These are phyloP conservation scores for Nannochloropsis granulata DNA, from an alignment of 108 stramenopile genomes.

Conservation along the genomic window DNA sequence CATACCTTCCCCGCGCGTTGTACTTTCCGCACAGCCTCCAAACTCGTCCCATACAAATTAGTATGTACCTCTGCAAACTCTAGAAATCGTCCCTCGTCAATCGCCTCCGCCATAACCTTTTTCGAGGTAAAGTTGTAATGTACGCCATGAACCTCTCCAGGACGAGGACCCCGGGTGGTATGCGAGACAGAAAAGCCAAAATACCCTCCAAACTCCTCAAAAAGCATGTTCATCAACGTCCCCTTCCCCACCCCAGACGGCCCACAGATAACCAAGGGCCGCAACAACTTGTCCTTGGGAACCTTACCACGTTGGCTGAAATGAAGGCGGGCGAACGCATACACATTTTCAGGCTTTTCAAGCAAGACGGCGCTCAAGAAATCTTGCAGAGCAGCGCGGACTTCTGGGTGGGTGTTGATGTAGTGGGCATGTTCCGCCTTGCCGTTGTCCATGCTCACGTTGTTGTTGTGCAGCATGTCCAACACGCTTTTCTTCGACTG, in stretches of 20 bases:
- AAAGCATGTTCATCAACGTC: constrained; percentile 39
- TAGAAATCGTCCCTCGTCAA: constrained; percentile 50
- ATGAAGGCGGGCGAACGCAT: not conserved
- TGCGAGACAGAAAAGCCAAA: constrained; percentile 66
- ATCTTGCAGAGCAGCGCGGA: not conserved
- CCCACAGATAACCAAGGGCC: constrained; percentile 42
- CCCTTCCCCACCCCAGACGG: constrained; percentile 47
- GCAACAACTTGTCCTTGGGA: not conserved
- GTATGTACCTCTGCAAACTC: constrained; percentile 91
- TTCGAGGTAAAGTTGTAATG: constrained; percentile 73
- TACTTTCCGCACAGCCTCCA: constrained; percentile 63
- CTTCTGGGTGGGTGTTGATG: not conserved
- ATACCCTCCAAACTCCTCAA: constrained; percentile 10
- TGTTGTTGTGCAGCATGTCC: not conserved
- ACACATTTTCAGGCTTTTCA: not conserved
- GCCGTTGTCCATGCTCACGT: not conserved
- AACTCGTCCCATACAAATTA: constrained; percentile 85
- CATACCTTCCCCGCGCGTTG: constrained; percentile 62
- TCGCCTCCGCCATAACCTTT: constrained; percentile 58
- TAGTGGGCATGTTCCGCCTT: not conserved
- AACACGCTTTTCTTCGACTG: not conserved
- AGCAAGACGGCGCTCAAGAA: not conserved
- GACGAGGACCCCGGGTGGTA: constrained; percentile 71
- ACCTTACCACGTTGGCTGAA: not conserved
- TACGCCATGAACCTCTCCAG: constrained; percentile 41